Base-by-base conservation (phyloP, 495 filamentous ascomycete species). In the Venustampulla echinocandica region DNA sequence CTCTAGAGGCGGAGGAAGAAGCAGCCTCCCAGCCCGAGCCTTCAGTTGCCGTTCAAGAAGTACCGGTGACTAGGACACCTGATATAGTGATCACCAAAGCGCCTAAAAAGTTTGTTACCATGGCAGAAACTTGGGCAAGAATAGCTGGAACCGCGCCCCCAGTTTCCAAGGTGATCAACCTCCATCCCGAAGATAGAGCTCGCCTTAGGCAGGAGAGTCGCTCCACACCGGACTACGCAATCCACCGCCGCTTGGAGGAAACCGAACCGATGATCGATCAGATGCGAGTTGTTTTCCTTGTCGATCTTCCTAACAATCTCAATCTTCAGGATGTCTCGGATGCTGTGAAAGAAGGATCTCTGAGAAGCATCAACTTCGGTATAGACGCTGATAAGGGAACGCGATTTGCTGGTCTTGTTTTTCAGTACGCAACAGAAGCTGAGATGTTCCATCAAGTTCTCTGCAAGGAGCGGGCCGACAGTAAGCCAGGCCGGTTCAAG, bases 351-450 rank as follows among this genome's bases (percentile, higher is more conserved):
- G 56, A 59, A 40, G 56, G 56, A 1, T 32, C 52, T 13, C 9
- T 59, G 4, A 18, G 28, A 17, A 41, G 20, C 10, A 59, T 59
- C 19, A 15, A 32, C 5, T 50, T 55, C 38, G 52, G 52, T 19
- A 15, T 27, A 10, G 49, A 59, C 20, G 49, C 35, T 4, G 25
- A 45, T 1, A 36, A 42, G 4, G 23, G 35, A 3, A 39, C 11
- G 1, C 39, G 36, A 1, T 59, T 14, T 19, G 40, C 32, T 3
- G 52, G 49, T 21, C 24, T 59, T 11, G 37, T 59, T 6, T 59
- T 59, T 38, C 52, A 55, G 21, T 20, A 48, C 22, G 56, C 52
- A 18, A 18, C 20, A 5, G 48, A 59, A 7, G 56, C 56, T 10
- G 30, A 42, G 35, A 14, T 9, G 1, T 59, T 55, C 42, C 18